These are phyloP conservation scores for Erythrobasidium hasegawianum DNA, from an alignment of 1,284 basidiomycete species.

Conservation along the genomic window DNA sequence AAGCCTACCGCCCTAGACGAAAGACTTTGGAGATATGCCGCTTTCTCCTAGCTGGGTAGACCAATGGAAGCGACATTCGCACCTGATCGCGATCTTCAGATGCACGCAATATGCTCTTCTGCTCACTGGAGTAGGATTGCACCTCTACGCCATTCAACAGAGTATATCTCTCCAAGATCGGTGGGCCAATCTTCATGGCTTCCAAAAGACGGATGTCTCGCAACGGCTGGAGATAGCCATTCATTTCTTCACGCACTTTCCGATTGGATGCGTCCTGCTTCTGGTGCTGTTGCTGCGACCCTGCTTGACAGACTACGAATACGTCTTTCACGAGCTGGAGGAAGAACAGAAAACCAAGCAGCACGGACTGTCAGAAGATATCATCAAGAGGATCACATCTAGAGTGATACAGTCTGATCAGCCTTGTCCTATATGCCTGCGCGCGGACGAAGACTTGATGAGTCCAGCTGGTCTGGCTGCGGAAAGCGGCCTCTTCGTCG, in stretches of 20 bases:
- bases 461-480: background rate
- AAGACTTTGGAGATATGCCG: no score
- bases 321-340: background rate
- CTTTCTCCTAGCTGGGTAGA: no score
- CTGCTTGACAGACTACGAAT: background rate
- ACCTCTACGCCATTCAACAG: background rate
- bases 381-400: background rate
- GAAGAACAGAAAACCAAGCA: background rate
- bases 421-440: background rate
- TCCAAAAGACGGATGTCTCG: background rate
- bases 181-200: background rate
- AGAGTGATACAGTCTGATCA: background rate
- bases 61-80: no score
- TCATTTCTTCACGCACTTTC: background rate
- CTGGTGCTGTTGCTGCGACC: background rate
- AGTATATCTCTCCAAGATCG: background rate
- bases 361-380: background rate
- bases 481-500: background rate
- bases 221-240: background rate
- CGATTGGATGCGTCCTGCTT: background rate
- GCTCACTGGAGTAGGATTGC: background rate
- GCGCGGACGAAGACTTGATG: background rate
- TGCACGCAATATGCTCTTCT: no score
- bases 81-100: no score
- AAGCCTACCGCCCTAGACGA: no score